Evolutionary conservation across 2,329 filamentous ascomycete genomes (phyloP).

Genomic region (Huntiella abstrusa): DNA sequence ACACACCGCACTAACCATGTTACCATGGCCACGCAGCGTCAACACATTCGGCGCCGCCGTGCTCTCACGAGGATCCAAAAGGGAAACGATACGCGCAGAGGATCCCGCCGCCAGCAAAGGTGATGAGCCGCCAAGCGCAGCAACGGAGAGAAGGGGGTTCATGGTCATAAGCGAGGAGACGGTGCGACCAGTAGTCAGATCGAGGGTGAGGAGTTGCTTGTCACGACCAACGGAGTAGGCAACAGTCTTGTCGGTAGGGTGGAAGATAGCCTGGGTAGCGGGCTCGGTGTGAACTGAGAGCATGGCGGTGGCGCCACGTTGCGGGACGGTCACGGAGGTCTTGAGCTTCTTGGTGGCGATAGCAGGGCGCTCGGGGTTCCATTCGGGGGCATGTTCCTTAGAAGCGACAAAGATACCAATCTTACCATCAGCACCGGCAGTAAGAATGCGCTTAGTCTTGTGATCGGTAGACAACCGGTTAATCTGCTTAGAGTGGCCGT

Average conservation of each 20-base stretch:
- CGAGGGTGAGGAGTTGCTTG: slow-evolving; percentile 77
- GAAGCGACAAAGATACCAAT: slow-evolving; percentile 80
- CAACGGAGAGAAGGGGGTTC: slow-evolving; percentile 64
- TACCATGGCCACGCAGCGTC: slow-evolving; percentile 80
- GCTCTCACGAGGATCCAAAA: slow-evolving; percentile 76
- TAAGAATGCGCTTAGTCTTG: slow-evolving; percentile 58
- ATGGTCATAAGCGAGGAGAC: slow-evolving; percentile 72
- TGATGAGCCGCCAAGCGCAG: slow-evolving; percentile 40
- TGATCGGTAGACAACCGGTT: slow-evolving; percentile 56
- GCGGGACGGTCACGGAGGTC: slow-evolving; percentile 30
- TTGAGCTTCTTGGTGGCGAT: slow-evolving; percentile 24
- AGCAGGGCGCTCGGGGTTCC: slow-evolving; percentile 46
- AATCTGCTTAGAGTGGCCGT: slow-evolving; percentile 60
- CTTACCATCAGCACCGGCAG: slow-evolving; percentile 64
- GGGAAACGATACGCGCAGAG: slow-evolving; percentile 67
- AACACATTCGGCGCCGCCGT: slow-evolving; percentile 62
- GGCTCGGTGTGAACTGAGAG: slow-evolving; percentile 53
- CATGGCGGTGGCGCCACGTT: slow-evolving; percentile 62
- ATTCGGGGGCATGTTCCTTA: slow-evolving; percentile 55
- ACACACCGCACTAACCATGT: slow-evolving; percentile 38
- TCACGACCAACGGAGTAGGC: slow-evolving; percentile 86
- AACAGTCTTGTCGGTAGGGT: slow-evolving; percentile 66
- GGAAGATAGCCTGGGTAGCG: slow-evolving; percentile 68
- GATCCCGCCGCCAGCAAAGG: slow-evolving; percentile 52
- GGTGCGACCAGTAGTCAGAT: slow-evolving; percentile 60